A percentile compares a stretch with the other conserved stretches of the same genome.
These are phyloP conservation scores for Paramarasmius palmivorus DNA, from an alignment of 1,284 basidiomycete species.

Conservation along the genomic window DNA sequence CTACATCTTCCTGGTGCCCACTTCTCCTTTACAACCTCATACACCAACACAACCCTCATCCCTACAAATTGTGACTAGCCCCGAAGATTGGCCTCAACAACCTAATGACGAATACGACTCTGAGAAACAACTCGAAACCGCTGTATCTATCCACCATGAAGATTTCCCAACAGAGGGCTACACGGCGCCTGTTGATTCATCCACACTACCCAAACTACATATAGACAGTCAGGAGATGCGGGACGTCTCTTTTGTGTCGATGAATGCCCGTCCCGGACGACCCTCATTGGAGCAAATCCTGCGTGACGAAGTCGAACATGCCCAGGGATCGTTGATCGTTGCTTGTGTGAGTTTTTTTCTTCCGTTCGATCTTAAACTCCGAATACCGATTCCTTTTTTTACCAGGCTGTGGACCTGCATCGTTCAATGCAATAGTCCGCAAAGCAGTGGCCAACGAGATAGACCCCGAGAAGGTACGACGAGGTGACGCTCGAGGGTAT, in stretches of 20 bases:
- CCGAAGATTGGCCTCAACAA: too few relatives aligned
- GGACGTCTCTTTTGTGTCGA: slow-evolving; percentile 68
- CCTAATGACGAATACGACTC: too few relatives aligned
- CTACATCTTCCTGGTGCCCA: too few relatives aligned
- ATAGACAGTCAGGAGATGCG: slow-evolving; percentile 67
- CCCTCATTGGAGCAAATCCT: slow-evolving; percentile 73
- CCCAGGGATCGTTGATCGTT: slow-evolving; percentile 63
- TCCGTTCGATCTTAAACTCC: not conserved
- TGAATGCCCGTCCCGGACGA: slow-evolving; percentile 71
- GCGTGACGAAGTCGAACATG: slow-evolving; percentile 61
- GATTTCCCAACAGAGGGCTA: slow-evolving; percentile 16
- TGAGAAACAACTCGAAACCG: not conserved
- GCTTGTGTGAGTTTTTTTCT: slow-evolving; percentile 54
- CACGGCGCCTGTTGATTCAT: slow-evolving; percentile 10
- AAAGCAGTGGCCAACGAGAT: slow-evolving; percentile 69
- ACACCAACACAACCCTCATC: not conserved
- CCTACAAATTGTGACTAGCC: not conserved
- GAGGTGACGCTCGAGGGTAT: slow-evolving; percentile 63
- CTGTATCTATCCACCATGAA: not conserved
- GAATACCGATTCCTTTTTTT: not conserved
- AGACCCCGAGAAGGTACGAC: slow-evolving; percentile 51
- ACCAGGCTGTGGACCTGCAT: slow-evolving; percentile 73
- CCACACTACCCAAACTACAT: slow-evolving; percentile 43
- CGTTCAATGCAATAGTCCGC: slow-evolving; percentile 71
- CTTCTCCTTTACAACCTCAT: not conserved